Base-by-base conservation (phyloP, 2,329 filamentous ascomycete genomes). In the Magnaporthiopsis poae region DNA sequence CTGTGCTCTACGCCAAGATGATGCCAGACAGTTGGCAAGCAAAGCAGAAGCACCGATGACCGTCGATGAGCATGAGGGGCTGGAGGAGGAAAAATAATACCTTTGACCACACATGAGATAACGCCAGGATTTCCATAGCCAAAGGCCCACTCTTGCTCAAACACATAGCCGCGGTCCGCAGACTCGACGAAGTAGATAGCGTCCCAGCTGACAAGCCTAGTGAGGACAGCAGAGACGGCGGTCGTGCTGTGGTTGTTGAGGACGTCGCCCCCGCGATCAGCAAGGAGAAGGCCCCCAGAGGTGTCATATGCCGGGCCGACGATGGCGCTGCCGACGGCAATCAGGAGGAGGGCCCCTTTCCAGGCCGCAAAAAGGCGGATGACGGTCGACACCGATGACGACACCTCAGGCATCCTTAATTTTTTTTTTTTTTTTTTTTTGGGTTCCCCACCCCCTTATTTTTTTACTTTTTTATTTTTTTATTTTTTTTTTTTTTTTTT, bases 71-170 rank as follows among this genome's bases (percentile, higher is more conserved):
- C 18, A 56, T 4, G 46, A 21, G 39, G n/a, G 3, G 3, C 18
- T 3, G 46, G 2, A 27, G 18, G 35, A 35, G 25, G 13, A 46
- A 25, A 62, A 39, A 39, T 46, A 35, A 63, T 63, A 79, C 78
- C 73, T 69, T 71, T 70, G 11, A 74, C 68, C 13, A 82, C 27
- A 56, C 69, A 70, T 12, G 77, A 74, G 29, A 84, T 79, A 59
- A 77, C 70, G 11, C 74, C 70, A 1, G 84, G 82, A 62, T 86
- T 69, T 68, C 77, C 78, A 67, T 73, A 70, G 56, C 88, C 88
- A 77, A 93, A 95, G 0, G 91, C 91, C 90, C 90, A 95, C 76
- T 94, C 90, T 77, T 95, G 91, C 78, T 96, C 91, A 74, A 86
- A 90, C 13, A 88, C 66, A 71, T 91, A 88, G 46, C 89, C 90